Conservation (phyloP, 2,329 filamentous ascomycete genomes). For the Penicillium sp. region DNA sequence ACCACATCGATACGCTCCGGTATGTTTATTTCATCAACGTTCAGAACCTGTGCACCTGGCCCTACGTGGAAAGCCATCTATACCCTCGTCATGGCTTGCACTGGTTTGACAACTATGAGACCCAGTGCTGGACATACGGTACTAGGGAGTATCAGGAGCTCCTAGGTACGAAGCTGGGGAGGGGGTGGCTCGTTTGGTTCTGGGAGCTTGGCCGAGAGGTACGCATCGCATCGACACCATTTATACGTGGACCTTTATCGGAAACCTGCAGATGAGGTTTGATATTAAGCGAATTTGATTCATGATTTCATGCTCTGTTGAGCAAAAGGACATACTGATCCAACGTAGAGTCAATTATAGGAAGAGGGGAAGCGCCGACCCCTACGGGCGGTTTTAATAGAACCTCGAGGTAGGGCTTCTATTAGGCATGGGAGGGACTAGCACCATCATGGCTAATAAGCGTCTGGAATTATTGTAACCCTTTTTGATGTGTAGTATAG, state of each 20-base stretch:
- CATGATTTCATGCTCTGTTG: too few species aligned
- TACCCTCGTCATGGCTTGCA: not conserved
- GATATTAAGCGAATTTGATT: not conserved
- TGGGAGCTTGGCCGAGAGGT: not conserved
- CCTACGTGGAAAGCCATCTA: not conserved
- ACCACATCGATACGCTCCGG: not conserved
- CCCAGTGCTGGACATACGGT: not conserved
- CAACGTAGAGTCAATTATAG: too few species aligned
- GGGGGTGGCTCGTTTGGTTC: conserved; percentile 1
- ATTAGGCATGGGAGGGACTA: not conserved
- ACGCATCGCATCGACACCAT: not conserved
- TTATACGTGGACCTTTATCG: not conserved
- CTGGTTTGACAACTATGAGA: not conserved
- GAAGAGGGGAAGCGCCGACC: not conserved
- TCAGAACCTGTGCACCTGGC: not conserved
- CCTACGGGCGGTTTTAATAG: not conserved
- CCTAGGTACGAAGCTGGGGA: not conserved
- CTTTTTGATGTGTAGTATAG: not conserved
- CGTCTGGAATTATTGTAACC: fast-evolving
- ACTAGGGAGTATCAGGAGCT: conserved; percentile 3
- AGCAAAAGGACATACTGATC: not conserved
- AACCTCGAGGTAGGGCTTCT: not conserved
- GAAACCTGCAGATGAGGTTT: not conserved
- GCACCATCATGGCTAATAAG: not conserved
- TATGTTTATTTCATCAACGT: not conserved